Evolutionary conservation across 2,329 filamentous ascomycete genomes (phyloP).

Genomic region (Fusarium domesticum): DNA sequence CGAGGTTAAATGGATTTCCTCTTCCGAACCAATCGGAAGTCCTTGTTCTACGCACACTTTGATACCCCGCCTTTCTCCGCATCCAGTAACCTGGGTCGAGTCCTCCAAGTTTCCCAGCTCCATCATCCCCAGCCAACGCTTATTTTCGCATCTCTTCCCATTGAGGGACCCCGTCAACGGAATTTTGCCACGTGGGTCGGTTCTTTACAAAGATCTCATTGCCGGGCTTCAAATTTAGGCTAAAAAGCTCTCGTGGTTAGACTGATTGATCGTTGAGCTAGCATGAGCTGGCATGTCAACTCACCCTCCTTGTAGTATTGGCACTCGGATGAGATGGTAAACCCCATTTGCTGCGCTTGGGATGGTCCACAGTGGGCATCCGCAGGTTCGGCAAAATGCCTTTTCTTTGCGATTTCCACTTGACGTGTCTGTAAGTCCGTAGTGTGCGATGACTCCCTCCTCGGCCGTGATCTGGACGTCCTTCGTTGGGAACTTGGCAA

Average conservation of each 20-base stretch:
- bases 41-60: neutral
- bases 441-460: slow-evolving; percentile 9
- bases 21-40: slow-evolving; percentile 11
- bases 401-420: slow-evolving; percentile 29
- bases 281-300: slow-evolving; percentile 2
- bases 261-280: neutral
- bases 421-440: slow-evolving; percentile 21
- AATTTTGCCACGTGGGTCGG: slow-evolving; percentile 25
- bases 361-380: slow-evolving; percentile 29
- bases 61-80: no score
- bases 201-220: slow-evolving; percentile 31
- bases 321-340: slow-evolving; percentile 24
- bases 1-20: neutral
- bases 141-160: slow-evolving; percentile 29
- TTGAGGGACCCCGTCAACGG: slow-evolving; percentile 21
- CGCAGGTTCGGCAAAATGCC: slow-evolving; percentile 26
- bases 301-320: slow-evolving; percentile 26
- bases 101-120: slow-evolving; percentile 2
- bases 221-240: slow-evolving; percentile 18
- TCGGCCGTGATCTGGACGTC: slow-evolving; percentile 13
- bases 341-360: slow-evolving; percentile 25
- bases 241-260: slow-evolving; percentile 4
- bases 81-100: no score
- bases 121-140: neutral
- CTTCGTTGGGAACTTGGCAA: slow-evolving; percentile 26